phyloP scores from a whole-genome alignment of 768 basidiomycete species.

The Chalciporus piperatus region DNA sequence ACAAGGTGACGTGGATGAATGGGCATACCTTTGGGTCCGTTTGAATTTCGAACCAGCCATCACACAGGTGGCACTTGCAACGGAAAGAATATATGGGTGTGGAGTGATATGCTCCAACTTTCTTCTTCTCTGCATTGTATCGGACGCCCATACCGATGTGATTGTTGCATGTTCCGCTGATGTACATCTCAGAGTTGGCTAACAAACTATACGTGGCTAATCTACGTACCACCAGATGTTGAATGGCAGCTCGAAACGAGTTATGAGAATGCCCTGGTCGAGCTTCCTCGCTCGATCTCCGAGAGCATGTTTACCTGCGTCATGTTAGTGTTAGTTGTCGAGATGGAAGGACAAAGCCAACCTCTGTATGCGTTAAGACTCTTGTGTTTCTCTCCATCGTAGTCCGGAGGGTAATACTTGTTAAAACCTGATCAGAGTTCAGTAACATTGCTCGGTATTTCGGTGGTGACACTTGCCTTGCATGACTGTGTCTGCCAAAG shows the following conservation, averaged over 20 bases:
- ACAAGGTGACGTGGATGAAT: not conserved
- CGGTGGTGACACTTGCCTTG: conserved; percentile 35
- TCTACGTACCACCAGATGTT: conserved; percentile 89
- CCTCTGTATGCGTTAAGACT: conserved; percentile 75
- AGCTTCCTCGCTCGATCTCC: conserved; percentile 93
- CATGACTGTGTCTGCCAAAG: conserved; percentile 30
- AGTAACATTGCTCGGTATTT: not conserved
- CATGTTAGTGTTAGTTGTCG: not conserved
- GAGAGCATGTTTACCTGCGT: conserved; percentile 85
- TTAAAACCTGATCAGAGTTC: conserved; percentile 53
- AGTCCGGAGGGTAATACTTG: conserved; percentile 79
- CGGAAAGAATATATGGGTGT: conserved; percentile 94
- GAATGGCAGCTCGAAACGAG: conserved; percentile 93
- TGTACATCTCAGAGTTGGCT: not conserved
- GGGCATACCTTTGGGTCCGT: conserved; percentile 88
- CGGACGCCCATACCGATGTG: conserved; percentile 99
- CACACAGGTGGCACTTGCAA: conserved; percentile 97
- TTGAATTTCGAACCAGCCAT: conserved; percentile 96
- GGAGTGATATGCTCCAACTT: conserved; percentile 90
- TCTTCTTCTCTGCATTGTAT: conserved; percentile 99
- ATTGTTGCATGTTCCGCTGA: conserved; percentile 88
- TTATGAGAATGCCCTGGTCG: conserved; percentile 94
- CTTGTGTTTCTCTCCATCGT: conserved; percentile 65
- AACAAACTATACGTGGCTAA: too few species aligned
- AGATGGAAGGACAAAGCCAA: conserved; percentile 20